Evolutionary conservation across 1,284 basidiomycete species (phyloP), one percentile per base, ranked within the genome.

Genomic region (Fomes fomentarius): DNA sequence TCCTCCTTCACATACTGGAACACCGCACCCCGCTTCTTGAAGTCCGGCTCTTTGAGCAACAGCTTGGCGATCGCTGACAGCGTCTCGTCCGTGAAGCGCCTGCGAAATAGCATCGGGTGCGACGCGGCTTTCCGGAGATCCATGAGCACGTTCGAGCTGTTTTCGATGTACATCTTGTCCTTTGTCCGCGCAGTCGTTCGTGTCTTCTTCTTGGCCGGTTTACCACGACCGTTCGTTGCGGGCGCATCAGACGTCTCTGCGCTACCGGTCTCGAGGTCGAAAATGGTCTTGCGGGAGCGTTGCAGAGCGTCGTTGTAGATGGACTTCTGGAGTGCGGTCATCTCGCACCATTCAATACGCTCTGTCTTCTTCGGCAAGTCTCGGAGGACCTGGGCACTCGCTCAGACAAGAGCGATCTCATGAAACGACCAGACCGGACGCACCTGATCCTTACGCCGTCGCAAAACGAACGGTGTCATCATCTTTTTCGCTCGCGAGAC

Each of bases 401-500:
- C 14, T 47, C 10, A 37, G 34, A 34, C 19, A n/a, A 15, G 11
- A 54, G n/a, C 4, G 33, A 50, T 28, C 35, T 47, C 42, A 25
- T 26, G 44, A 24, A 35, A 42, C 17, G 33, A 33, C 24, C 46
- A 35, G 42, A 41, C 46, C 39, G 49, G 24, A 3, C 31, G 62
- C 60, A 86, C 91, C 75, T 94, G 91, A 60, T 95, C 93, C 74
- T 99, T 99, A 61, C 96, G 85, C 44, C 97, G 84, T 21, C 97
- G 90, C 19, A 99, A 81, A 25, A 99, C 96, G 69, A 99, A 99
- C 0, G 97, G 97, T 15, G 93, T 96, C 89, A 99, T 95, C 95
- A 99, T 98, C 70, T 92, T 94, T 75, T 98, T 97, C 5, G 97
- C 97, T 52, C 96, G 78, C 45, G 94, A 92, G 24, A 98, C 91